Evolutionary conservation across 257 asterid species (phyloP), one percentile per base, ranked within the genome.

Genomic region (Linaria vulgaris): DNA sequence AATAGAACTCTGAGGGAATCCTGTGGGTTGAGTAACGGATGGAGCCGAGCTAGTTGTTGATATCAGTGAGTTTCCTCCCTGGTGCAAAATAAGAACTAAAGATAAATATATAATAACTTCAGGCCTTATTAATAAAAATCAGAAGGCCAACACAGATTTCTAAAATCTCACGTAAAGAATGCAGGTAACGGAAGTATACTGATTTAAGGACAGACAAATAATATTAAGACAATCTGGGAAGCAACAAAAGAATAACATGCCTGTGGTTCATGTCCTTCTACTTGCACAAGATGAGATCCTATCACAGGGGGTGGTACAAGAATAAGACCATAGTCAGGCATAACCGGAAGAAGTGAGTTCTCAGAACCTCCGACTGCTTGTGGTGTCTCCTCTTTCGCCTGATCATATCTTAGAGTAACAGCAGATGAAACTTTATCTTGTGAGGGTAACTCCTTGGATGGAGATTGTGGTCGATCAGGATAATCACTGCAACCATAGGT

Each of bases 211-310:
- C n/a, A 44, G 6, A 13, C 24, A 30, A 22, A 9, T 7, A 44
- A 60, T 43, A 15, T 16, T 11, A 20, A 68, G 52, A 6, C 14
- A 68, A 13, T 56, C 41, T 67, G 19, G 56, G 47, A 56, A 45
- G 47, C 54, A 17, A n/a, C 12, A 43, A 30, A 17, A 13, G 52
- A 67, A 8, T n/a, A 61, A 45, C 79, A 30, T 68, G 62, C 80
- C 75, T 71, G 75, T 30, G 73, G 73, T 56, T 80, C 88, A 30
- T 68, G 63, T 67, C 79, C 82, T 71, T 82, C 86, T 49, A 57
- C 58, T 58, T 71, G 78, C 24, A 78, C 77, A 59, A 60, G 67
- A 30, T 59, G 78, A 30, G 81, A 68, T 38, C 76, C 81, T 12
- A 52, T 22, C 64, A 69, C 22, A 5, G 83, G 78, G 15, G 85